Conservation (phyloP, 1,284 basidiomycete genomes). For the Ceratobasidium sp. region DNA sequence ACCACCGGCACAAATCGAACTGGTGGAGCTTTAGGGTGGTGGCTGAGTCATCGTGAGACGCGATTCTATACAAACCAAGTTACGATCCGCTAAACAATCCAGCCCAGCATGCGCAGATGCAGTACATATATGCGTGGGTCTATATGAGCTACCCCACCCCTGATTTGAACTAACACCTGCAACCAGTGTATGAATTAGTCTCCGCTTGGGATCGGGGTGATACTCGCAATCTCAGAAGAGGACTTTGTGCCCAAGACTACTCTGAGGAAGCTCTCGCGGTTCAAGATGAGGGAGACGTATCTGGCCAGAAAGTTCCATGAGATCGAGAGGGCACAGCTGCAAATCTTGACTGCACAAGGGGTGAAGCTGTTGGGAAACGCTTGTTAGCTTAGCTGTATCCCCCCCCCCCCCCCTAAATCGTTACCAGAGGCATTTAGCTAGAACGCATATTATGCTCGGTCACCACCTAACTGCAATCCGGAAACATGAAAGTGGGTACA, state of each 20-base stretch:
- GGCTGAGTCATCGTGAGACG: no score
- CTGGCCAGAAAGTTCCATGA: neutral
- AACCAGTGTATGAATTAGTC: slow-evolving; percentile 21
- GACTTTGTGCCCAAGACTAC: slow-evolving; percentile 26
- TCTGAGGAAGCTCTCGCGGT: slow-evolving; percentile 13
- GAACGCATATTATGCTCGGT: no score
- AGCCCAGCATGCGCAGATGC: neutral
- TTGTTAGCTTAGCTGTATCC: no score
- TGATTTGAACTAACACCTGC: neutral
- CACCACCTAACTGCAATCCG: no score
- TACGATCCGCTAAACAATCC: neutral
- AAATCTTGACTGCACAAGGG: neutral
- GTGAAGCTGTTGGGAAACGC: no score
- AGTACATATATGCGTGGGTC: neutral
- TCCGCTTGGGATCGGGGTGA: slow-evolving; percentile 5
- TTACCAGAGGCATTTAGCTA: no score
- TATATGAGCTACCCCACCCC: neutral
- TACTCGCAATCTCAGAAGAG: slow-evolving; percentile 17
- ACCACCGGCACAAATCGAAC: no score
- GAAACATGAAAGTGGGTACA: no score
- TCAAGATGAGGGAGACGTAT: slow-evolving; percentile 26
- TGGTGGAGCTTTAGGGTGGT: no score
- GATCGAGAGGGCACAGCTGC: neutral
- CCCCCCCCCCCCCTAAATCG: no score
- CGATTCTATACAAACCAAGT: neutral